These are phyloP conservation scores for Alternaria solani DNA, from an alignment of 2,329 filamentous ascomycete genomes.

Conservation along the genomic window DNA sequence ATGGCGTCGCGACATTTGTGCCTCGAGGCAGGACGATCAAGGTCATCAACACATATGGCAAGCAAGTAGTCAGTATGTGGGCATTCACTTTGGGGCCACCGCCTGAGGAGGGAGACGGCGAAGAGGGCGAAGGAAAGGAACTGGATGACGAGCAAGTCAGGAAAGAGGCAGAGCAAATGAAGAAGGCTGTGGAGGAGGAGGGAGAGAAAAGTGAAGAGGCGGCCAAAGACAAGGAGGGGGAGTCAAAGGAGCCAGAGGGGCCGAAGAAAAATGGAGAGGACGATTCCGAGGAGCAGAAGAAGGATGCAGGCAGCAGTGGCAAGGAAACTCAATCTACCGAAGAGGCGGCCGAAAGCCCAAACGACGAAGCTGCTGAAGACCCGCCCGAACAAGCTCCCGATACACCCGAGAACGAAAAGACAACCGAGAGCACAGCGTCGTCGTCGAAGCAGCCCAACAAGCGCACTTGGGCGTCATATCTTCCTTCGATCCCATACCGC, in stretches of 20 bases:
- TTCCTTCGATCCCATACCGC: constrained; percentile 51
- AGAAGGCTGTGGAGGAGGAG: constrained; percentile 28
- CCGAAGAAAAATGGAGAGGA: constrained; percentile 15
- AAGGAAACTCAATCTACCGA: constrained; percentile 13
- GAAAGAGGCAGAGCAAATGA: constrained; percentile 33
- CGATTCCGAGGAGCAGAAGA: neutral
- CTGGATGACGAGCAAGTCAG: constrained; percentile 38
- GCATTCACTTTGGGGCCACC: constrained; percentile 58
- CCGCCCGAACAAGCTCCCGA: constrained; percentile 45
- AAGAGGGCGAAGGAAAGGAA: constrained; percentile 29
- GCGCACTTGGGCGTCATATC: constrained; percentile 51
- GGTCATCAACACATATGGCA: constrained; percentile 61
- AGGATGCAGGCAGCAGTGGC: constrained; percentile 10
- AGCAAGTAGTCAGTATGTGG: constrained; percentile 60
- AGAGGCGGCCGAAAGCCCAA: constrained; percentile 19
- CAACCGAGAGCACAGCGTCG: constrained; percentile 17
- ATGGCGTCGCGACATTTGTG: constrained; percentile 61
- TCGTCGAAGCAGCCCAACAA: constrained; percentile 32
- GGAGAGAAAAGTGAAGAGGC: constrained; percentile 16
- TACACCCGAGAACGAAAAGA: constrained; percentile 24
- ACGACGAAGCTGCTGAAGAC: constrained; percentile 29
- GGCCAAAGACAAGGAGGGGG: constrained; percentile 8
- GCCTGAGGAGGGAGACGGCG: constrained; percentile 48
- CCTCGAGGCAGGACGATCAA: constrained; percentile 59
- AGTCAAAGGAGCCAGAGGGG: neutral